Evolutionary conservation across 768 basidiomycete genomes (phyloP).

Genomic region (Podaxis pistillaris): DNA sequence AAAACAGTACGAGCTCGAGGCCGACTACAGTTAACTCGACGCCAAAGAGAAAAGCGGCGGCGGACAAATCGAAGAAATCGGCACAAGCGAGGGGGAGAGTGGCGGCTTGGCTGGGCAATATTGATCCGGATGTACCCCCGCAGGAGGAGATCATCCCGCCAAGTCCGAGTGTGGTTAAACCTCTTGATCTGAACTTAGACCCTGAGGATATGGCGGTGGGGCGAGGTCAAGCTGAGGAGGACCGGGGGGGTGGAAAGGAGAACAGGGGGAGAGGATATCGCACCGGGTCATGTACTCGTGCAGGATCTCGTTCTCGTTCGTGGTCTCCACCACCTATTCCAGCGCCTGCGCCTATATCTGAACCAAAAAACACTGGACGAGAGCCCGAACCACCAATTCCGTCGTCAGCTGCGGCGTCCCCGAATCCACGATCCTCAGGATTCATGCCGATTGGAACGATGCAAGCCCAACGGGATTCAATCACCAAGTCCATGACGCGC

Average conservation of each 20-base stretch:
- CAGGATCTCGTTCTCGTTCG: neutral
- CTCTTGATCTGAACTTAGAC: neutral
- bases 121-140: constrained; percentile 57
- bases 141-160: constrained; percentile 46
- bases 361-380: neutral
- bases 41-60: constrained; percentile 25
- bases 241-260: neutral
- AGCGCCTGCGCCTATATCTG: neutral
- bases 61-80: constrained; percentile 26
- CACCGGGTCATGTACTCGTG: neutral
- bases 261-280: neutral
- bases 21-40: constrained; percentile 22
- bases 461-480: constrained; percentile 35
- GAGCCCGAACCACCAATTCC: constrained; percentile 1
- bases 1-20: constrained; percentile 8
- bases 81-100: constrained; percentile 65
- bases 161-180: constrained; percentile 31
- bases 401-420: constrained; percentile 25
- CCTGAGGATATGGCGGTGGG: neutral
- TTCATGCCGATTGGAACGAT: constrained; percentile 62
- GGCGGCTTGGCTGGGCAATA: constrained; percentile 73
- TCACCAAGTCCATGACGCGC: constrained; percentile 14
- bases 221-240: neutral
- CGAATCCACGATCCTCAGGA: constrained; percentile 75
- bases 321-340: neutral